These are phyloP conservation scores for Takakia lepidozioides DNA, from an alignment of 225 moss, liverwort and hornwort genomes.

Conservation along the genomic window DNA sequence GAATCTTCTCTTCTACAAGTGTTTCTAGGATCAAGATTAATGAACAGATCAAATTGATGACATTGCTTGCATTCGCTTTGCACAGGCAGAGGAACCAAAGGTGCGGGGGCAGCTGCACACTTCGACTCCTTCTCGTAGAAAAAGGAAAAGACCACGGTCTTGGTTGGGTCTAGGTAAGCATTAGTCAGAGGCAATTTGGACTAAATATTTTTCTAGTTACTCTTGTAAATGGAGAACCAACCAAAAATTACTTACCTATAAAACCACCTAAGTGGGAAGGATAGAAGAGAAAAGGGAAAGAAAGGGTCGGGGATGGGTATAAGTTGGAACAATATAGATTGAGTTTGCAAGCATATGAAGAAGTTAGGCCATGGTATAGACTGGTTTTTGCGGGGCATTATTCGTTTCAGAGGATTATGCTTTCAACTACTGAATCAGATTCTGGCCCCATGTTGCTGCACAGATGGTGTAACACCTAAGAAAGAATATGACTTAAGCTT, in stretches of 20 bases:
- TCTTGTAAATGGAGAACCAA: not conserved
- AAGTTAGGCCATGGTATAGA: not conserved
- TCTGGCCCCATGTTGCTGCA: too few relatives aligned
- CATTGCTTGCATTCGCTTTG: conserved; percentile 6
- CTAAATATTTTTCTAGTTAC: not conserved
- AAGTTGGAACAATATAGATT: not conserved
- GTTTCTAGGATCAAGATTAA: too few relatives aligned
- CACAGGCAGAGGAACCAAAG: conserved; percentile 17
- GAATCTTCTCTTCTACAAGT: too few relatives aligned
- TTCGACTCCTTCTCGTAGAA: conserved; percentile 19
- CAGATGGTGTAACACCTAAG: not conserved
- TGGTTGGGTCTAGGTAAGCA: conserved; percentile 32
- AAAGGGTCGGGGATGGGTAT: too few relatives aligned
- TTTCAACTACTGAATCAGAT: not conserved
- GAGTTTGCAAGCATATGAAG: not conserved
- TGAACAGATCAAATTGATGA: too few relatives aligned
- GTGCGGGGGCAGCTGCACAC: conserved; percentile 19
- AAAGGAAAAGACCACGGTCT: conserved; percentile 29
- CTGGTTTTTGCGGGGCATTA: not conserved
- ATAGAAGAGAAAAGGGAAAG: too few relatives aligned
- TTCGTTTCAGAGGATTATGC: not conserved
- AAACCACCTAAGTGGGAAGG: too few relatives aligned
- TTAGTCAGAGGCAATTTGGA: not conserved
- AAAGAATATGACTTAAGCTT: not conserved
- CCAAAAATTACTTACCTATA: too few relatives aligned